Evolutionary conservation across 192 early-diverging fungal species (phyloP), one percentile per base, ranked within the genome.

Genomic region (Geranomyces michiganensis): DNA sequence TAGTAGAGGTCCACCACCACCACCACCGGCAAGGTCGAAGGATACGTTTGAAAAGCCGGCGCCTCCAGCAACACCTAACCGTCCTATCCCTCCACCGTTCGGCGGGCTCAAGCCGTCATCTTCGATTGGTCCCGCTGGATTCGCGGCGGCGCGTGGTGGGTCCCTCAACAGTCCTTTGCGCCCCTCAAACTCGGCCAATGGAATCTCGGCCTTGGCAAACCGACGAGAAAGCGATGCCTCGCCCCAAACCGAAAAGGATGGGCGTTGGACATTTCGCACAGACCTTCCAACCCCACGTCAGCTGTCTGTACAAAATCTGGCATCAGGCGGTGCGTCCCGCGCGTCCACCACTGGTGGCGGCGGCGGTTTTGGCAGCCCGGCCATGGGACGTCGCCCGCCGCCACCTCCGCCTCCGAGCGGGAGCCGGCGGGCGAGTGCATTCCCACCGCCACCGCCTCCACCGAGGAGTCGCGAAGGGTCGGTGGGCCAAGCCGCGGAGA

Each of bases 221-320:
- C 33, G 71, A 48, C 22, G 72, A 19, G 67, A 49, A 12, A 51
- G 67, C 33, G 67, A 56, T 56, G 17, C 49, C 21, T 15, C 43
- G 65, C 41, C 47, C 9, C 68, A 76, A 33, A 55, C 43, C 3
- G 74, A 77, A 30, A 43, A 32, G 21, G 72, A 75, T 30, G 82
- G 84, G 7, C 70, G 77, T 32, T 86, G 79, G 79, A 75, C 48
- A 22, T 84, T 80, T 59, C 71, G 71, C 8, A 69, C 77, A 36
- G 84, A 86, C 56, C 65, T 86, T 24, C 84, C 84, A 21, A 74
- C 78, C 15, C 79, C 84, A 10, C 68, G 84, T 30, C 59, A 41
- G 46, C 81, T 56, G 44, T 78, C 83, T 17, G 61, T 36, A 29
- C 76, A 76, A 43, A 53, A 53, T 26, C 15, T 53, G 51, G 76